A percentile compares a stretch with the other conserved stretches of the same genome.
Evolutionary conservation across 441 rosid genomes (phyloP).

Genomic region (Populus tomentosa): DNA sequence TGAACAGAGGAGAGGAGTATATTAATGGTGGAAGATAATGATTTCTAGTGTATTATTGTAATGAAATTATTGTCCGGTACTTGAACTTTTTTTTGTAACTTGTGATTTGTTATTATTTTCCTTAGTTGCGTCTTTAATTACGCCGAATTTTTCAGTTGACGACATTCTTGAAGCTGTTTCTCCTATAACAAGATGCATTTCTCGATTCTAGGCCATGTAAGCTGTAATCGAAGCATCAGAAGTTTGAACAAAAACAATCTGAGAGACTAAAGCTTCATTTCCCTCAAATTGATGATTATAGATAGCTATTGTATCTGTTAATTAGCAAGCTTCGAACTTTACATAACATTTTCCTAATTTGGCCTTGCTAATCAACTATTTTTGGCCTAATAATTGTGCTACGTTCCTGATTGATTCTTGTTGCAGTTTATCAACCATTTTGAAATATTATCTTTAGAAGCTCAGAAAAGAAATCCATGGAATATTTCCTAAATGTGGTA

Average conservation of each 20-base stretch:
- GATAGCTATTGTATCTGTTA: background rate
- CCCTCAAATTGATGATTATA: background rate
- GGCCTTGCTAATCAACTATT: background rate
- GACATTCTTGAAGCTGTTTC: background rate
- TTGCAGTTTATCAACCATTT: slow-evolving; percentile 11
- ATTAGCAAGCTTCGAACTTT: background rate
- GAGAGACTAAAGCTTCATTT: background rate
- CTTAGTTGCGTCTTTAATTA: background rate
- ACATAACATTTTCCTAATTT: background rate
- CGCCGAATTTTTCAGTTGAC: background rate
- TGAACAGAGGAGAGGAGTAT: background rate
- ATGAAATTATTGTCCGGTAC: background rate
- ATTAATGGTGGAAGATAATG: background rate
- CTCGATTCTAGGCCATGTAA: background rate
- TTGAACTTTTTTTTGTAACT: background rate
- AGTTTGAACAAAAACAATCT: background rate
- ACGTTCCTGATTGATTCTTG: slow-evolving; percentile 2
- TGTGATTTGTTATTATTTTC: background rate
- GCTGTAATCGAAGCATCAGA: background rate
- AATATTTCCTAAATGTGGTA: slow-evolving; percentile 26
- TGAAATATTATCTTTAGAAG: slow-evolving; percentile 21
- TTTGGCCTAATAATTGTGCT: background rate
- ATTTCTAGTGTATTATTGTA: background rate
- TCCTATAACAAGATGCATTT: background rate
- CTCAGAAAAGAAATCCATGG: slow-evolving; percentile 18